Evolutionary conservation across 108 stramenopile genomes (phyloP).

Genomic region (Pseudonitzschia multiseries): DNA sequence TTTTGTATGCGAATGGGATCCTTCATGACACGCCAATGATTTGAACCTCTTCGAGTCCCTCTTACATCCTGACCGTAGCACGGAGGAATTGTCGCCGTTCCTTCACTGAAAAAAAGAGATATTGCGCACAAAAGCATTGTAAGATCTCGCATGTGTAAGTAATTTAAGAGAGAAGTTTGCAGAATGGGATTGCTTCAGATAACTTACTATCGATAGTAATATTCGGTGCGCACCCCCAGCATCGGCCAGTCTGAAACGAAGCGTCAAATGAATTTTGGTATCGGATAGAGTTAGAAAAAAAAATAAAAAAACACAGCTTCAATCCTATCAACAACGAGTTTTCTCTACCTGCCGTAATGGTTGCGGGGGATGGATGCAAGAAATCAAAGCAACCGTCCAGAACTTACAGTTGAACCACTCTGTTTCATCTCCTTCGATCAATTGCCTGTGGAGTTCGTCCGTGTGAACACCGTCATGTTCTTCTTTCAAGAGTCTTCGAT

Average conservation of each 20-base stretch:
- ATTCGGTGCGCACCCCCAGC: slow-evolving; percentile 36
- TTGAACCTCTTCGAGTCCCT: not conserved
- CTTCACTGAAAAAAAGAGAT: not conserved
- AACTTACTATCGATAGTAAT: slow-evolving; percentile 24
- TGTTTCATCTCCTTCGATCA: slow-evolving; percentile 26
- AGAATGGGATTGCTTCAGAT: not conserved
- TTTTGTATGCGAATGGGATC: slow-evolving; percentile 37
- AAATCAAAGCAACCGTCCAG: not conserved
- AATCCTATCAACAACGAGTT: too few species aligned
- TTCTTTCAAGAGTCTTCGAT: slow-evolving; percentile 1
- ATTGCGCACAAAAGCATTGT: too few species aligned
- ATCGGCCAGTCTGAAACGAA: slow-evolving; percentile 7
- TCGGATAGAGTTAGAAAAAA: too few species aligned
- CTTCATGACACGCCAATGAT: slow-evolving; percentile 40
- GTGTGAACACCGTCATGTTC: not conserved
- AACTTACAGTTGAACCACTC: slow-evolving; percentile 9
- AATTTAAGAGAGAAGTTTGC: not conserved
- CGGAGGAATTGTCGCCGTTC: slow-evolving; percentile 40
- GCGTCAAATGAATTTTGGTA: too few species aligned
- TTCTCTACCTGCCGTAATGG: too few species aligned
- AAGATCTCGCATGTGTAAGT: too few species aligned
- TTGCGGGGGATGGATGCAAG: too few species aligned
- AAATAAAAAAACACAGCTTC: too few species aligned
- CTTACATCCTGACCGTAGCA: slow-evolving; percentile 29
- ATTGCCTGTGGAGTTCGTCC: slow-evolving; percentile 8